A percentile compares a stretch with the other conserved stretches of the same genome.
phyloP scores from a whole-genome alignment of 345 rosid species.

The Lepidium sativum region DNA sequence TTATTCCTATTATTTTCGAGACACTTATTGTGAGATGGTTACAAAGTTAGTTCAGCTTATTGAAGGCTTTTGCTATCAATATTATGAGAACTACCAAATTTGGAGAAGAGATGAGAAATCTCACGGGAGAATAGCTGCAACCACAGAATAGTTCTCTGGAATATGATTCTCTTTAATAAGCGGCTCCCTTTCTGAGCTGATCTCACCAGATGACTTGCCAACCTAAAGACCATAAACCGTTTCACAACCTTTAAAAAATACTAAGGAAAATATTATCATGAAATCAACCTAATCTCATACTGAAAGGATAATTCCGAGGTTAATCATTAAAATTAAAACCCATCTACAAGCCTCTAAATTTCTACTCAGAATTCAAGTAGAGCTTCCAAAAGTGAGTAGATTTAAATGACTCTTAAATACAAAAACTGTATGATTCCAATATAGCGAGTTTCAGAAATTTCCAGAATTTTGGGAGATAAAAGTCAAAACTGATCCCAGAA shows the following conservation, averaged over 20 bases:
- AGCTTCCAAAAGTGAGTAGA: background rate
- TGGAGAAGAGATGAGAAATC: slow-evolving; percentile 23
- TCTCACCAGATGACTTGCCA: slow-evolving; percentile 60
- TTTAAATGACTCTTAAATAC: background rate
- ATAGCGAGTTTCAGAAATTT: background rate
- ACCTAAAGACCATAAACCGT: slow-evolving; percentile 29
- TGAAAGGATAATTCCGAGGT: background rate
- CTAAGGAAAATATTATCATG: background rate
- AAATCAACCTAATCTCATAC: background rate
- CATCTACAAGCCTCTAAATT: background rate
- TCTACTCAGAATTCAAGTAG: background rate
- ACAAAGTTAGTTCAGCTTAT: background rate
- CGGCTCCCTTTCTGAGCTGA: slow-evolving; percentile 48
- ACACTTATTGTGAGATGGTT: background rate
- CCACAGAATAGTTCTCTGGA: slow-evolving; percentile 49
- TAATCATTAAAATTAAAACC: background rate
- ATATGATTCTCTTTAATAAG: slow-evolving; percentile 40
- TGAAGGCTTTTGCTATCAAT: background rate
- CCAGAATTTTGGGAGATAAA: background rate
- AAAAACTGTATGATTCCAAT: background rate
- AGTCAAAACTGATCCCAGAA: background rate
- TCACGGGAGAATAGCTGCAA: slow-evolving; percentile 68
- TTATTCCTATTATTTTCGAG: background rate
- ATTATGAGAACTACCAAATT: background rate
- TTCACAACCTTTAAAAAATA: slow-evolving; percentile 7